phyloP scores from a whole-genome alignment of 176 grass and related monocot species.

The Carex myosuroides region DNA sequence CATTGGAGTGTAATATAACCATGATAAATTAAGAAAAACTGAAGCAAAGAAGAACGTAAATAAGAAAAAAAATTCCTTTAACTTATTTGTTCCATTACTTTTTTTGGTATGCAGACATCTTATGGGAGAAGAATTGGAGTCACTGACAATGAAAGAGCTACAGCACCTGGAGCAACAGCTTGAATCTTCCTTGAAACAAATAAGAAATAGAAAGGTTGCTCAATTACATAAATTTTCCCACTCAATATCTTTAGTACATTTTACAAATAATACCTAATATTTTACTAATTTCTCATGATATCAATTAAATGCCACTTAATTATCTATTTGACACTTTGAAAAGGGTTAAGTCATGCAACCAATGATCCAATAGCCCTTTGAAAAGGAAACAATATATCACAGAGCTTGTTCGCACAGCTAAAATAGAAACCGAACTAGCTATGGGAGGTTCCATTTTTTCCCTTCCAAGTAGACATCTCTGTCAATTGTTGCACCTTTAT shows the following conservation, averaged over 20 bases:
- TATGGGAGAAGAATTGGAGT: slow-evolving; percentile 66
- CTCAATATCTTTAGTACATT: background rate
- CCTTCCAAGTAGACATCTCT: background rate
- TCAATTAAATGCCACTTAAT: background rate
- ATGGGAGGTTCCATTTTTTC: background rate
- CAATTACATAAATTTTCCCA: background rate
- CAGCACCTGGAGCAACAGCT: slow-evolving; percentile 83
- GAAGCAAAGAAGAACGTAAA: background rate
- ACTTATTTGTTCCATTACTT: background rate
- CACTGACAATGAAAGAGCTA: slow-evolving; percentile 58
- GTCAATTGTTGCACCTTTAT: background rate
- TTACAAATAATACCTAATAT: background rate
- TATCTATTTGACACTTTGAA: background rate
- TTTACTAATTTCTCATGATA: slow-evolving; percentile 16
- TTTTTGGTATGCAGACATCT: slow-evolving; percentile 46
- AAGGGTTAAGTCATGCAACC: background rate
- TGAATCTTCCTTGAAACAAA: slow-evolving; percentile 67
- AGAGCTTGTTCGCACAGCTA: background rate
- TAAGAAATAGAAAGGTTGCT: slow-evolving; percentile 81
- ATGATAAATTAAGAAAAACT: background rate
- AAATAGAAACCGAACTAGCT: background rate
- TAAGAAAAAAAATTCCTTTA: background rate
- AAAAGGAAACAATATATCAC: background rate
- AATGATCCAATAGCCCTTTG: background rate
- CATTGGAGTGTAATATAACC: background rate